Base-by-base conservation (phyloP, 1,284 basidiomycete genomes). In the Pisolithus thermaeus region DNA sequence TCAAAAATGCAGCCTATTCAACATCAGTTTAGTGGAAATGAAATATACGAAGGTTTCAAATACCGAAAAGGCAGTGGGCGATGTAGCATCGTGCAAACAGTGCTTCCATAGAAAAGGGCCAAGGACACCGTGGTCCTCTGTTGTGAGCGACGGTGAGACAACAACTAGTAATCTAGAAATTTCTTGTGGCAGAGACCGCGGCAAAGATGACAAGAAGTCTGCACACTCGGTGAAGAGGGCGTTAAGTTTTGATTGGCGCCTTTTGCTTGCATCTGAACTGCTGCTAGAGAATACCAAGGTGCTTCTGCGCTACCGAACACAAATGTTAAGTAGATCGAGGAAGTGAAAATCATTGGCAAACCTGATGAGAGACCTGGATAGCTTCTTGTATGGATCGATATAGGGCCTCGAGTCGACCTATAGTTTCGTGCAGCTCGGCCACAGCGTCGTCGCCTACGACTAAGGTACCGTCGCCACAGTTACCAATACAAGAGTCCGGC, bases 1-100 rank as follows among this genome's bases (percentile, higher is more conserved):
- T 57, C 27, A 88, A 66, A 60, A 84, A 87, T 53, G 78, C 82
- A 8, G 79, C 74, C 85, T 88, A 53, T 28, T 12, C n/a, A 53
- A 36, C 16, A 27, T 25, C 42, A 18, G 51, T 25, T 47, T 20
- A 16, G 42, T 38, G 36, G 27, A 11, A 30, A 18, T 53, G 50
- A 22, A 4, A 3, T 7, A n/a, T 39, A 22, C 46, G 38, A 14
- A 45, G 35, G 32, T 44, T 30, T 41, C 22, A 69, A 78, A 50
- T 55, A 86, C 84, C 23, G 82, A 72, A 49, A 75, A 70, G n/a
- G 78, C 69, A 7, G 75, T 60, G 35, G 71, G 71, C 0, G 71
- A 56, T 54, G 80, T 72, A 16, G 59, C 47, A 23, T 60, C 66
- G 25, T 72, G 65, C n/a, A 84, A 61, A 57, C 78, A 75, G 45